Evolutionary conservation across 805 yeast species (phyloP).

Genomic region (Monosporozyma aquatica): DNA sequence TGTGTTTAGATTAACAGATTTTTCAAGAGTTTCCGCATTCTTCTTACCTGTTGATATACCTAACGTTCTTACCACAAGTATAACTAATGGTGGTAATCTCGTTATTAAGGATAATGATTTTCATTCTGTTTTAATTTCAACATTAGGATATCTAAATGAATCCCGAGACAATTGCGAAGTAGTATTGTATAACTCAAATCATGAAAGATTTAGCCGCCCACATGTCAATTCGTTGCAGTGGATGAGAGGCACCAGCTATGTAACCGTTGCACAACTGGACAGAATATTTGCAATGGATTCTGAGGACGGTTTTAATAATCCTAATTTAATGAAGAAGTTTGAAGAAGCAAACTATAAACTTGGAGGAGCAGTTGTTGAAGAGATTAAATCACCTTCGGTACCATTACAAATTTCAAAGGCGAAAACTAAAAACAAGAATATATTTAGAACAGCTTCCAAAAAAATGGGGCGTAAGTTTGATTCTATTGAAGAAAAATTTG

Average conservation of each 20-base stretch:
- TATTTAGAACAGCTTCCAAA: slow-evolving; percentile 32
- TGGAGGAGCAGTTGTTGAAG: slow-evolving; percentile 35
- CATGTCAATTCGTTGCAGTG: slow-evolving; percentile 69
- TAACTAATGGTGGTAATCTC: background rate
- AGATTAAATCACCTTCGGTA: slow-evolving; percentile 43
- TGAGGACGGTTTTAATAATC: slow-evolving; percentile 56
- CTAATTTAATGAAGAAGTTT: background rate
- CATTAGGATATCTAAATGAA: slow-evolving; percentile 34
- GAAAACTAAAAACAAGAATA: slow-evolving; percentile 31
- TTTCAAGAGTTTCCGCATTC: slow-evolving; percentile 34
- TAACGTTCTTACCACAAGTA: background rate
- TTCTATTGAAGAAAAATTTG: slow-evolving; percentile 43
- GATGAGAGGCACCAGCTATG: slow-evolving; percentile 67
- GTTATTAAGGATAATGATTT: background rate
- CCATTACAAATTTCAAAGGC: slow-evolving; percentile 13
- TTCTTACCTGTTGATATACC: background rate
- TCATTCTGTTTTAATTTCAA: slow-evolving; percentile 30
- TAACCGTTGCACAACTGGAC: slow-evolving; percentile 54
- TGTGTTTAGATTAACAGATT: slow-evolving; percentile 43
- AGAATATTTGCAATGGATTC: slow-evolving; percentile 38
- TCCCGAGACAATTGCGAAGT: slow-evolving; percentile 22
- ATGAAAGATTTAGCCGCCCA: slow-evolving; percentile 71
- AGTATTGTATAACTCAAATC: slow-evolving; percentile 48
- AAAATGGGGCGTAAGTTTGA: slow-evolving; percentile 45
- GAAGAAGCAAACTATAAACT: slow-evolving; percentile 31